Evolutionary conservation across 2,329 filamentous ascomycete species (phyloP).

Genomic region (Fusarium veterinarium): DNA sequence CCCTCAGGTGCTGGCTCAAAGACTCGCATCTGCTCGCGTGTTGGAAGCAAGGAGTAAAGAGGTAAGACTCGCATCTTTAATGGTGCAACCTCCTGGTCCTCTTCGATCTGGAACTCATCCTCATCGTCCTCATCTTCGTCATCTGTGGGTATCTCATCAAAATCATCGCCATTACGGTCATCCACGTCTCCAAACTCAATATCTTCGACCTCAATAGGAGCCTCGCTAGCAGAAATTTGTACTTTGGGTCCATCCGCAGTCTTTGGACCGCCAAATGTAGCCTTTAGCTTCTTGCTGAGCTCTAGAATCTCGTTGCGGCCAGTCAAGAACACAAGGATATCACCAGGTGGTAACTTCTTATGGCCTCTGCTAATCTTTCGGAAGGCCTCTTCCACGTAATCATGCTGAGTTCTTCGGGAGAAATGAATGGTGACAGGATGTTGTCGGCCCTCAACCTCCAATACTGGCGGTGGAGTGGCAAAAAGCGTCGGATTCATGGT

Average conservation of each 20-base stretch:
- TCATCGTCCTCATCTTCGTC: conserved; percentile 68
- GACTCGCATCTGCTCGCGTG: conserved; percentile 88
- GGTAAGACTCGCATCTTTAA: conserved; percentile 89
- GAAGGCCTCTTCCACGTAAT: conserved; percentile 92
- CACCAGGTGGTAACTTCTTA: conserved; percentile 87
- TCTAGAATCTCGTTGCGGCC: conserved; percentile 91
- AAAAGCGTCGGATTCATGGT: conserved; percentile 87
- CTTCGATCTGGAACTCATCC: conserved; percentile 78
- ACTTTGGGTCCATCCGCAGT: conserved; percentile 73
- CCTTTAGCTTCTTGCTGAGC: conserved; percentile 82
- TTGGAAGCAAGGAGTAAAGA: conserved; percentile 91
- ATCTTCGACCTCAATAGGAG: conserved; percentile 85
- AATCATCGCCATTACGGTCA: conserved; percentile 70
- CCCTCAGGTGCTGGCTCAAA: conserved; percentile 88
- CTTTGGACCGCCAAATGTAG: conserved; percentile 70
- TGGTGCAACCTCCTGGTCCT: conserved; percentile 69
- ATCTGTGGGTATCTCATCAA: conserved; percentile 69
- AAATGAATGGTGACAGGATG: conserved; percentile 93
- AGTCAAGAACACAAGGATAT: conserved; percentile 93
- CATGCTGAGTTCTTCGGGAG: conserved; percentile 80
- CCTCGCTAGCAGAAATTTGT: conserved; percentile 79
- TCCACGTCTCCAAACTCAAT: conserved; percentile 80
- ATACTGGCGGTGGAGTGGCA: conserved; percentile 78
- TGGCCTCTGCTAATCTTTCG: conserved; percentile 89
- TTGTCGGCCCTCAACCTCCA: conserved; percentile 92